These are phyloP conservation scores for Gynandropsis gynandra DNA, from an alignment of 345 rosid genomes.

Conservation along the genomic window DNA sequence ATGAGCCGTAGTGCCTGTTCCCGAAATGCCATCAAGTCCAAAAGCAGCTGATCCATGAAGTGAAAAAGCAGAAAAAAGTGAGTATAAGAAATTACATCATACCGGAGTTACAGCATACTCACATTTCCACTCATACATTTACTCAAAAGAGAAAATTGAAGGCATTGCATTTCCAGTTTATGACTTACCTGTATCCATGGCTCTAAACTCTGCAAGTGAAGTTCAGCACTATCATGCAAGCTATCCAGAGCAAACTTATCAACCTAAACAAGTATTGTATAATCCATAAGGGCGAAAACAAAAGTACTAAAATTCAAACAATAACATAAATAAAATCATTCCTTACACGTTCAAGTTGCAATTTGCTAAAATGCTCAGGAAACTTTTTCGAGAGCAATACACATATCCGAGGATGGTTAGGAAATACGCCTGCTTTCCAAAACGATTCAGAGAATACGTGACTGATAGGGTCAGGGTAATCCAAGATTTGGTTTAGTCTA, in stretches of 20 bases:
- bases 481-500: slow-evolving; percentile 85
- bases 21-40: slow-evolving; percentile 93
- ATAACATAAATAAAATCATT: slow-evolving; percentile 5
- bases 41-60: slow-evolving; percentile 69
- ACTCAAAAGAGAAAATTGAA: background rate
- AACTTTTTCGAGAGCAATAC: slow-evolving; percentile 84
- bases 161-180: slow-evolving; percentile 8
- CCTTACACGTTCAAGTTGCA: slow-evolving; percentile 96
- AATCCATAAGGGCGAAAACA: background rate
- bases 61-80: slow-evolving; percentile 22
- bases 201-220: slow-evolving; percentile 89
- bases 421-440: slow-evolving; percentile 93
- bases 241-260: slow-evolving; percentile 88
- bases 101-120: slow-evolving; percentile 1
- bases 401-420: slow-evolving; percentile 82
- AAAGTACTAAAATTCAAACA: slow-evolving; percentile 2
- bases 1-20: slow-evolving; percentile 95
- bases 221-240: slow-evolving; percentile 74
- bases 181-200: slow-evolving; percentile 89
- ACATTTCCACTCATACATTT: background rate
- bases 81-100: background rate
- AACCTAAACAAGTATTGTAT: slow-evolving; percentile 40
- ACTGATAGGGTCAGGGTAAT: slow-evolving; percentile 71
- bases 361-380: slow-evolving; percentile 88
- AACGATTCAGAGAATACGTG: slow-evolving; percentile 76